These are phyloP conservation scores for Thielaviopsis cerberus DNA, from an alignment of 2,329 filamentous ascomycete species.

Conservation along the genomic window DNA sequence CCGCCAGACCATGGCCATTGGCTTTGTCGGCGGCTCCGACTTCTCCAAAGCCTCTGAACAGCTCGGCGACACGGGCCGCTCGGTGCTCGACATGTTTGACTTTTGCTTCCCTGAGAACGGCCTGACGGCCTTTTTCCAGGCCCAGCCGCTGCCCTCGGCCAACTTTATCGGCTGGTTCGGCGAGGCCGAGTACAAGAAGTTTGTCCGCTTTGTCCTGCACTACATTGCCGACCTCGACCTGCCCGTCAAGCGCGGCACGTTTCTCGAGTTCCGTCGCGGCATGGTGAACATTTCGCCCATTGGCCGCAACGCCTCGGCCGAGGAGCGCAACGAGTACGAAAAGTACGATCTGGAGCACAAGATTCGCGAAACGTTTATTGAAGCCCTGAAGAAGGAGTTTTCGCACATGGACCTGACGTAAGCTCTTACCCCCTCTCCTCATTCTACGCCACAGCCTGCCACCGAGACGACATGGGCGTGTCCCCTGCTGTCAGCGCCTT, in stretches of 20 bases:
- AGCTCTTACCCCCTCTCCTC: constrained; percentile 20
- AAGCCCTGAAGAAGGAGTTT: constrained; percentile 61
- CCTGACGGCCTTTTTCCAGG: constrained; percentile 73
- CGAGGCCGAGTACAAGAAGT: constrained; percentile 62
- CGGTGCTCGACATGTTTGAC: constrained; percentile 80
- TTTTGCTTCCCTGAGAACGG: constrained; percentile 97
- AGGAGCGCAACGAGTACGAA: constrained; percentile 71
- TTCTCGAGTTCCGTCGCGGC: constrained; percentile 76
- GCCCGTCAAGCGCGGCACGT: constrained; percentile 67
- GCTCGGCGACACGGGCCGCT: constrained; percentile 46
- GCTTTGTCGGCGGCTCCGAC: constrained; percentile 84
- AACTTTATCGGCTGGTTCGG: constrained; percentile 88
- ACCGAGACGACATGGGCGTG: no score
- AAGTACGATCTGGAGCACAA: constrained; percentile 61
- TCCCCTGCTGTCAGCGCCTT: no score
- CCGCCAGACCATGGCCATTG: constrained; percentile 74
- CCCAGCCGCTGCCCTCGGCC: constrained; percentile 53
- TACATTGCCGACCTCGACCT: constrained; percentile 73
- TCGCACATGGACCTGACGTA: constrained; percentile 68
- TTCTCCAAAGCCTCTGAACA: constrained; percentile 91
- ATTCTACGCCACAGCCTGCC: no score
- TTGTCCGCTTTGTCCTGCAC: constrained; percentile 58
- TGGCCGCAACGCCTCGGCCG: constrained; percentile 64
- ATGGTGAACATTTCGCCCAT: constrained; percentile 78
- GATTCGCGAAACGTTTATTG: constrained; percentile 60